phyloP scores from a whole-genome alignment of 129 eudicot genomes.

The Escallonia herrerae region DNA sequence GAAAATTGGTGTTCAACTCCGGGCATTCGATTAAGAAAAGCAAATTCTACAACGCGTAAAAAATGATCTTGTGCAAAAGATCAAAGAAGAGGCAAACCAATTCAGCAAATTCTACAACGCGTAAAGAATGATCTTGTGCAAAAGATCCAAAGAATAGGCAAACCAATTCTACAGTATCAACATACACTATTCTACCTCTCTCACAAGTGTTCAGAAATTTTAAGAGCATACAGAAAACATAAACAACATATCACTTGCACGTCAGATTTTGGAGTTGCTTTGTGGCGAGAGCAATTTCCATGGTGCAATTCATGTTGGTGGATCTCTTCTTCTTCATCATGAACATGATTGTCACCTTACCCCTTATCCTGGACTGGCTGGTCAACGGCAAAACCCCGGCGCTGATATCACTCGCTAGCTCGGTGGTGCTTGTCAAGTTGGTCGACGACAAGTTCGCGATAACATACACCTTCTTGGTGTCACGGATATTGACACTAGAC shows the following conservation, averaged over 20 bases:
- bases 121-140: no score
- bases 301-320: conserved; percentile 5
- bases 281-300: background rate
- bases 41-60: no score
- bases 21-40: no score
- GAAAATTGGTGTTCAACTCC: no score
- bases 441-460: background rate
- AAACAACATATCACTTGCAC: background rate
- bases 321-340: conserved; percentile 10
- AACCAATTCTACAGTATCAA: no score
- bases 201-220: background rate
- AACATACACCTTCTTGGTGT: conserved; percentile 5
- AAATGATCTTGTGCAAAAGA: no score
- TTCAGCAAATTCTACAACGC: no score
- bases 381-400: conserved; percentile 10
- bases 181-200: no score
- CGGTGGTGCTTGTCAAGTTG: background rate
- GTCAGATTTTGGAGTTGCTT: background rate
- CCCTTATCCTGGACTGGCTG: conserved; percentile 5
- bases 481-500: background rate
- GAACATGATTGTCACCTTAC: conserved; percentile 7
- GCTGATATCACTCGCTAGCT: background rate
- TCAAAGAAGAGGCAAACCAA: no score
- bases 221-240: background rate
- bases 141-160: no score